phyloP scores from a whole-genome alignment of 2,329 filamentous ascomycete genomes.

The Ophiocordyceps australis region DNA sequence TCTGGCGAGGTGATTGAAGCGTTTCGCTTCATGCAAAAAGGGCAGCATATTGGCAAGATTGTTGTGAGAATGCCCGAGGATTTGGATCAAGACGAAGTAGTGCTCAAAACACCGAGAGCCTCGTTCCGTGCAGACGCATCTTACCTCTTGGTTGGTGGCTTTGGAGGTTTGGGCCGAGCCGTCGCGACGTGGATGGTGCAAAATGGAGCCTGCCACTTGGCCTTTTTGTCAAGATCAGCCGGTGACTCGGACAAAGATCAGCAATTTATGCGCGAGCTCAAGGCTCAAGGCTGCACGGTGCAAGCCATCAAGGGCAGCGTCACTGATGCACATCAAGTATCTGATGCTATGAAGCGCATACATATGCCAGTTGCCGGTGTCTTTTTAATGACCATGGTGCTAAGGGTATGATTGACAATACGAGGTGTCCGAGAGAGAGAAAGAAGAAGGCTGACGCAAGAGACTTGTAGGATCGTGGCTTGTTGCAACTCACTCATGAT shows the following conservation, averaged over 20 bases:
- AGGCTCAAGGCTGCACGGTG: neutral
- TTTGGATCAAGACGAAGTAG: neutral
- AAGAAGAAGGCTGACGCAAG: too few species aligned
- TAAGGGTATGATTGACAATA: neutral
- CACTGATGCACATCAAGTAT: slow-evolving; percentile 1
- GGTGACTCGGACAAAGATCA: slow-evolving; percentile 1
- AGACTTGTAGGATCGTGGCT: neutral
- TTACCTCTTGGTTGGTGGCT: slow-evolving; percentile 6
- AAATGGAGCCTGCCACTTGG: neutral
- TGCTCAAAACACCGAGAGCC: neutral
- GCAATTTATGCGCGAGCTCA: neutral
- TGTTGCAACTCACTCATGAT: slow-evolving; percentile 2
- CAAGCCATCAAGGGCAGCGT: slow-evolving; percentile 8
- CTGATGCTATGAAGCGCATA: neutral
- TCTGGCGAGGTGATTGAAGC: slow-evolving; percentile 4
- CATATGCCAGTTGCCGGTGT: slow-evolving; percentile 1
- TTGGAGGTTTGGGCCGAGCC: neutral
- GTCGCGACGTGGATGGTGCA: slow-evolving; percentile 1
- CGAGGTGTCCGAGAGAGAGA: too few species aligned
- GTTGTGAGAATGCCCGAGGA: slow-evolving; percentile 4
- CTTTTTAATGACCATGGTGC: slow-evolving; percentile 10
- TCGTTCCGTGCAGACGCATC: slow-evolving; percentile 2
- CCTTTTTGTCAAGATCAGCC: slow-evolving; percentile 3
- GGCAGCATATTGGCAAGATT: slow-evolving; percentile 6
- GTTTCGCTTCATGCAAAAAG: slow-evolving; percentile 6